Evolutionary conservation across 345 rosid species (phyloP).

Genomic region (Laguncularia racemosa): DNA sequence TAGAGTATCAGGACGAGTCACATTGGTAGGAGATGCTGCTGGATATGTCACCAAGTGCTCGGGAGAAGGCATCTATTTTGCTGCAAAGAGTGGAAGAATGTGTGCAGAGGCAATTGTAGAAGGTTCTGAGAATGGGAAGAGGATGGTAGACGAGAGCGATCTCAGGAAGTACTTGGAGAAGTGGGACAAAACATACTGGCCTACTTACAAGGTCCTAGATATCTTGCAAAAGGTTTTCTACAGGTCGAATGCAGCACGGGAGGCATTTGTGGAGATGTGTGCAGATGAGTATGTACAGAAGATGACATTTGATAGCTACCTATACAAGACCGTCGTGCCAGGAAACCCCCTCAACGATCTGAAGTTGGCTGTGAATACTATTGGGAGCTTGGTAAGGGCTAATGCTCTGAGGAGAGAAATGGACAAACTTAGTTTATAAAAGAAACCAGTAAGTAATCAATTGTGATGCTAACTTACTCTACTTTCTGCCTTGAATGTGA

Average conservation of each 20-base stretch:
- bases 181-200: conserved; percentile 95
- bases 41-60: conserved; percentile 94
- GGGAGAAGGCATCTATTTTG: conserved; percentile 86
- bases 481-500: not conserved
- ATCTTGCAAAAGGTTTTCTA: conserved; percentile 83
- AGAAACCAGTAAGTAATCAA: not conserved
- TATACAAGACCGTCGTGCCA: conserved; percentile 76
- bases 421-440: conserved; percentile 65
- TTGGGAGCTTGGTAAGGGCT: conserved; percentile 93
- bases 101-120: conserved; percentile 87
- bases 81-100: conserved; percentile 94
- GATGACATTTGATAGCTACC: conserved; percentile 91
- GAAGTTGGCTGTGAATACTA: conserved; percentile 84
- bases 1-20: conserved; percentile 55
- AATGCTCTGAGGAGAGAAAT: conserved; percentile 86
- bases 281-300: conserved; percentile 87
- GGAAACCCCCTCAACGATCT: conserved; percentile 83
- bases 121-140: conserved; percentile 75
- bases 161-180: conserved; percentile 89
- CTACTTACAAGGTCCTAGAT: conserved; percentile 86
- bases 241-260: conserved; percentile 84
- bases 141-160: conserved; percentile 82
- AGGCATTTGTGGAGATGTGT: conserved; percentile 93
- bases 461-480: too few relatives aligned
- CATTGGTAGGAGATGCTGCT: conserved; percentile 84